Percentiles rank a stretch among this genome's conserved stretches.
These are phyloP conservation scores for Fusarium tuaranense DNA, from an alignment of 2,329 filamentous ascomycete species.

Conservation along the genomic window DNA sequence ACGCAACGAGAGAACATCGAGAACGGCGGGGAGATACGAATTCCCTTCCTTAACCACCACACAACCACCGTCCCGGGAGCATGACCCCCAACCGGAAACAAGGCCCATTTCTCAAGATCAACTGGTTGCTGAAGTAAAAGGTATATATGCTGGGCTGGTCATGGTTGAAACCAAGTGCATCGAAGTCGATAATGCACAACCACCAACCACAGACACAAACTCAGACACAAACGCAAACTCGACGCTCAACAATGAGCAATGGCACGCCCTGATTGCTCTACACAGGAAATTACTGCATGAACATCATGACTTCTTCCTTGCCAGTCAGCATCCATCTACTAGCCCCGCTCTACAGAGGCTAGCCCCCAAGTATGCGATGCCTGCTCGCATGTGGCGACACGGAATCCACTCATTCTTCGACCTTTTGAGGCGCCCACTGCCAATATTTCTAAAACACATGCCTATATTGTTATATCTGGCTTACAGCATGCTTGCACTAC, in stretches of 20 bases:
- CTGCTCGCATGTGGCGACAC: slow-evolving; percentile 92
- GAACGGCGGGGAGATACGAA: slow-evolving; percentile 13
- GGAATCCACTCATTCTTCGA: slow-evolving; percentile 90
- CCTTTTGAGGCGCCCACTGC: slow-evolving; percentile 78
- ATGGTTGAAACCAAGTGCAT: slow-evolving; percentile 92
- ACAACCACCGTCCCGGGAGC: background rate
- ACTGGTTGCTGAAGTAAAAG: slow-evolving; percentile 83
- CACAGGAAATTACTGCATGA: slow-evolving; percentile 86
- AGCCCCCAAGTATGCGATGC: slow-evolving; percentile 88
- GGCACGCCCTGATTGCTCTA: slow-evolving; percentile 84
- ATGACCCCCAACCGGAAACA: slow-evolving; percentile 32
- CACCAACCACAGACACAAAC: slow-evolving; percentile 55
- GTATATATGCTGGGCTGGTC: slow-evolving; percentile 83
- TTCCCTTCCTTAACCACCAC: background rate
- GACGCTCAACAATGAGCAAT: slow-evolving; percentile 75
- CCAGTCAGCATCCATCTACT: slow-evolving; percentile 86
- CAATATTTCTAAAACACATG: slow-evolving; percentile 87
- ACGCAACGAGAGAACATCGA: slow-evolving; percentile 31
- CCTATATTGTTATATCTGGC: slow-evolving; percentile 88
- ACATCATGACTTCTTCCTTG: slow-evolving; percentile 88
- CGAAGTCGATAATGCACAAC: slow-evolving; percentile 77
- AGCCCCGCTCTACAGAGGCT: slow-evolving; percentile 74
- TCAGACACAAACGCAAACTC: slow-evolving; percentile 50
- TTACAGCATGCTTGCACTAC: slow-evolving; percentile 88
- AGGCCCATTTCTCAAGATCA: slow-evolving; percentile 77